Base-by-base conservation (phyloP, 768 basidiomycete genomes). In the Roridomyces roridus region DNA sequence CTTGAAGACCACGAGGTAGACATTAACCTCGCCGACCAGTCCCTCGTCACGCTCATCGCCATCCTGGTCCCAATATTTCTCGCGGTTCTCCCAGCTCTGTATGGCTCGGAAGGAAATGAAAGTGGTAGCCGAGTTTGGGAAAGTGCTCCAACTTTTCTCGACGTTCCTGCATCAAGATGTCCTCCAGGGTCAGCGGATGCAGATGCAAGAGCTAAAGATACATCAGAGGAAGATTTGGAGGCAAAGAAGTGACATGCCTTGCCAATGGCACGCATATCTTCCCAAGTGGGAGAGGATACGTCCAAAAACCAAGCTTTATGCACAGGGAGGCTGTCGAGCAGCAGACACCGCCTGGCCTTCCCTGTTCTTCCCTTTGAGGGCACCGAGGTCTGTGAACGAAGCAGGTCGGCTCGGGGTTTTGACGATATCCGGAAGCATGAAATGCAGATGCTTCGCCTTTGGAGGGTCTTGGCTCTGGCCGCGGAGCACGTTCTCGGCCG, bases 111-210 rank as follows among this genome's bases (percentile, higher is more conserved):
- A 93, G 18, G 89, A 89, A 51, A 96, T 77, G 65, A 98, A n/a
- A 94, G 69, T 96, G 94, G 72, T 98, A 98, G 2, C 94, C 96
- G 14, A 98, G 81, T 62, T 83, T 86, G 0, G 90, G 85, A 67
- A 96, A 96, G 18, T 87, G 74, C 67, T 97, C 95, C 17, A 96
- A 73, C 72, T 98, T 98, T 72, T 97, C 96, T 35, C 94, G 82
- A 15, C 92, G 89, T 57, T 98, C 95, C 72, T 91, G 88, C 57
- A 93, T 91, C 8, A 98, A 73, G 41, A 96, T 92, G 72, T 98
- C 95, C 71, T 98, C 96, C 12, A 97, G 79, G 0, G 95, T 96
- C 42, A 98, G 75, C 0, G 96, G 96, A 70, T 98, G 96, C 1
- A 98, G 80, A 59, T 92, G 91, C 23, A 96, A 76, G 17, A 92